A percentile compares a stretch with the other conserved stretches of the same genome.
phyloP scores from a whole-genome alignment of 2,329 filamentous ascomycete genomes.

The Alternaria burnsii region DNA sequence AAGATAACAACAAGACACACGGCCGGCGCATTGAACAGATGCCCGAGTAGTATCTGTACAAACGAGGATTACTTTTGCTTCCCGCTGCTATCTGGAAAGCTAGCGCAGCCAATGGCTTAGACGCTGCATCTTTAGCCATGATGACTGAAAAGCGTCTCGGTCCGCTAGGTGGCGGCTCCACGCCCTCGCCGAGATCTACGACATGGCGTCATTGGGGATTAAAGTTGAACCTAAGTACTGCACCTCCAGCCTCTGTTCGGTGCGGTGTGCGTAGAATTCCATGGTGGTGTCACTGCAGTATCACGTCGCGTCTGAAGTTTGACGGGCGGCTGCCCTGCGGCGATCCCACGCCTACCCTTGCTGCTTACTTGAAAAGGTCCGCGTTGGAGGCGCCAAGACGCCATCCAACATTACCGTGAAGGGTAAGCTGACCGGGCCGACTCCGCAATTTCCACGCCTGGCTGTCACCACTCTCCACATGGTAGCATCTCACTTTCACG shows the following conservation, averaged over 20 bases:
- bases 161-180: slow-evolving; percentile 5
- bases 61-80: slow-evolving; percentile 1
- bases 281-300: neutral
- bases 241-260: neutral
- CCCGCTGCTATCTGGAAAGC: neutral
- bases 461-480: neutral
- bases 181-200: slow-evolving; percentile 5
- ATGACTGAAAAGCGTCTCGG: slow-evolving; percentile 6
- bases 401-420: neutral
- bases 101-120: slow-evolving; percentile 2
- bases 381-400: neutral
- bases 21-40: neutral
- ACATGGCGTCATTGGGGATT: slow-evolving; percentile 1
- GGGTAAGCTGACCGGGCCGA: neutral
- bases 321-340: neutral
- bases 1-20: neutral
- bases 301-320: neutral
- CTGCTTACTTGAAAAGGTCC: neutral
- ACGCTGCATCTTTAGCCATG: neutral
- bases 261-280: neutral
- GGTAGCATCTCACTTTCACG: neutral
- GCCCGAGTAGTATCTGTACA: neutral
- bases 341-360: neutral
- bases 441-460: neutral
- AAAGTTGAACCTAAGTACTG: neutral